phyloP scores from a whole-genome alignment of 1,284 basidiomycete genomes.

The Filobasidium uniguttulatum region DNA sequence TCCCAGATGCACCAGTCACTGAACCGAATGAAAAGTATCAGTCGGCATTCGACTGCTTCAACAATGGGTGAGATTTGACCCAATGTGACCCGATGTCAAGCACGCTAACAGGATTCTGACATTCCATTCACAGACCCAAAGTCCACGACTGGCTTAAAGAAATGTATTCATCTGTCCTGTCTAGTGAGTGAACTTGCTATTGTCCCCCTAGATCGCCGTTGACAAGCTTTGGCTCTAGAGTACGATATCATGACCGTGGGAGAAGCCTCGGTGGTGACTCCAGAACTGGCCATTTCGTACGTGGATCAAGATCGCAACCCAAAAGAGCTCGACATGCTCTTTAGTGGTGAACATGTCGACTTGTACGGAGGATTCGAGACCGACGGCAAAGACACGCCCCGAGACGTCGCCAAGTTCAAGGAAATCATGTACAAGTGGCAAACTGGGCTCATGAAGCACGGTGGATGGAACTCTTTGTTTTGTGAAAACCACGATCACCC shows the following conservation, averaged over 20 bases:
- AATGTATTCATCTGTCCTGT: slow-evolving; percentile 49
- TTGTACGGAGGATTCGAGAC: slow-evolving; percentile 32
- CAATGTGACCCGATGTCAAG: too few species aligned
- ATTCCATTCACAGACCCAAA: slow-evolving; percentile 40
- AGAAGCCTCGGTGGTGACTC: too few species aligned
- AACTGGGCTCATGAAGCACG: slow-evolving; percentile 43
- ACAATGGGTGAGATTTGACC: slow-evolving; percentile 44
- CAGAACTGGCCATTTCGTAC: neutral
- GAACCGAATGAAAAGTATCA: slow-evolving; percentile 46
- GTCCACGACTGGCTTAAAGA: slow-evolving; percentile 57
- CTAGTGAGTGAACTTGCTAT: too few species aligned
- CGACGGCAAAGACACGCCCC: slow-evolving; percentile 33
- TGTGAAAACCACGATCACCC: slow-evolving; percentile 46
- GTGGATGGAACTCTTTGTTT: slow-evolving; percentile 43
- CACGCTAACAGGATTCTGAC: too few species aligned
- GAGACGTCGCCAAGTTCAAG: slow-evolving; percentile 45
- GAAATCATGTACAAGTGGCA: slow-evolving; percentile 50
- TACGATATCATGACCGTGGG: too few species aligned
- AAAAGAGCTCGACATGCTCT: slow-evolving; percentile 40
- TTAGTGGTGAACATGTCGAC: slow-evolving; percentile 43
- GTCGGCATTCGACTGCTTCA: slow-evolving; percentile 45
- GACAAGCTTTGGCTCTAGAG: too few species aligned
- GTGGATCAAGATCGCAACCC: neutral
- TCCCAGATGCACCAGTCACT: slow-evolving; percentile 51
- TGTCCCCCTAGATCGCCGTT: too few species aligned